Base-by-base conservation (phyloP, 306 rosid genomes). In the Glycine tomentella region DNA sequence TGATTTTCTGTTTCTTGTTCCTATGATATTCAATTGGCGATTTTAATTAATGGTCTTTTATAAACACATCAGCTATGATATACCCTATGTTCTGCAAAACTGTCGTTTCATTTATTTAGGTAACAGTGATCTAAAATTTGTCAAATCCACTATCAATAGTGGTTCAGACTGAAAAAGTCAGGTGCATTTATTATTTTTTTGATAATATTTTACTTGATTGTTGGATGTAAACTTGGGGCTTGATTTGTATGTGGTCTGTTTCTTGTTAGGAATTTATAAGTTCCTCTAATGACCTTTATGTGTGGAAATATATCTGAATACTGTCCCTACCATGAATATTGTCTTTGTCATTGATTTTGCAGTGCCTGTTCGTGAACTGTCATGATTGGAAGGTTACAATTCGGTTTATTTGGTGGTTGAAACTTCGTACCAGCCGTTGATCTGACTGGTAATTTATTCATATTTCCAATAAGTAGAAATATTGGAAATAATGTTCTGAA, bases 331-430 rank as follows among this genome's bases (percentile, higher is more conserved):
- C 48, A 48, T 81, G 53, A 64, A 49, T 81, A 20, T 77, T 79
- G 40, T 76, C 72, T 51, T 48, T 79, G 15, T 78, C 50, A 63
- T 75, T 15, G 15, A 46, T 25, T 87, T 87, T 88, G 87, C 87
- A 90, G 93, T 66, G 74, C 64, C 9, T 31, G 68, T 67, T 83
- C 3, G 48, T 69, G 78, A 61, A 61, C 70, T 76, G 66, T 50
- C 20, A 20, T 20, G 20, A 20, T 20, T 20, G 20, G 20, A 20
- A 20, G 20, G 20, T 20, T 20, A 20, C 20, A 20, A 20, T 20
- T 20, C 20, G 20, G 20, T 20, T 20, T 20, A 20, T 20, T 20
- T 20, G 20, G 1, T 20, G 20, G 20, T 20, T 20, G 20, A 20
- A 20, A 20, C 20, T 20, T 20, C 20, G 20, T 20, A 20, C 20